Base-by-base conservation (phyloP, 2,329 filamentous ascomycete species). In the Parastagonospora avenae region DNA sequence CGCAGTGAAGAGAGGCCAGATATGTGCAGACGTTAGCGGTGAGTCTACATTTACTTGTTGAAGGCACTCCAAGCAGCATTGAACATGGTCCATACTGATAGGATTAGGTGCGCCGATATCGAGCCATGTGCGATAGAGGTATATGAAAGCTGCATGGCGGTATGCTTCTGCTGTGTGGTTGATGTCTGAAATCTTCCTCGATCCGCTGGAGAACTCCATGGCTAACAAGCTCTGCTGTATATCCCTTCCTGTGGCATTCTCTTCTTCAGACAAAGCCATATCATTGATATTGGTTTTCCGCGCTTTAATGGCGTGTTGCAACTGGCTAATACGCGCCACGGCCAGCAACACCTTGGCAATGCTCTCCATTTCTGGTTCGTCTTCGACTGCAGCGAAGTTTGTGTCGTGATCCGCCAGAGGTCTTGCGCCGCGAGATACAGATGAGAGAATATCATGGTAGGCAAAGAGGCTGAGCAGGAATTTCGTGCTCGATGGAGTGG, bases 1-100 rank as follows among this genome's bases (percentile, higher is more conserved):
- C 8, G 67, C 67, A 2, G 65, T 67, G 36, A 64, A 70, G 4
- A 71, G 40, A n/a, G 67, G 67, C 67, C 67, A 71, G n/a, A 64
- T 53, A 14, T 71, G 67, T 11, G 65, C 59, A 1, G 66, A 59
- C 1, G 59, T 60, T 12, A 71, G 57, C 2, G 66, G 56, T 2
- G 67, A 71, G 1, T 37, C 39, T 2, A 66, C 40, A 4, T 53
- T 30, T 4, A 69, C 50, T 4, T 43, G 42, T 5, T 55, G 50
- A 24, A 71, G 54, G 43, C 53, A 57, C 0, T 42, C 14, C 2
- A 71, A 46, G 35, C 66, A 71, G 27, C 48, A 48, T n/a, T 61
- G 46, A 4, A 69, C 66, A 35, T 71, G 66, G 12, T 65, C 52
- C 36, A 64, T 53, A 24, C 63, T 70, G 29, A 58, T 66, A 9